Evolutionary conservation across 805 yeast species (phyloP).

Genomic region (Lachancea kluyveri): DNA sequence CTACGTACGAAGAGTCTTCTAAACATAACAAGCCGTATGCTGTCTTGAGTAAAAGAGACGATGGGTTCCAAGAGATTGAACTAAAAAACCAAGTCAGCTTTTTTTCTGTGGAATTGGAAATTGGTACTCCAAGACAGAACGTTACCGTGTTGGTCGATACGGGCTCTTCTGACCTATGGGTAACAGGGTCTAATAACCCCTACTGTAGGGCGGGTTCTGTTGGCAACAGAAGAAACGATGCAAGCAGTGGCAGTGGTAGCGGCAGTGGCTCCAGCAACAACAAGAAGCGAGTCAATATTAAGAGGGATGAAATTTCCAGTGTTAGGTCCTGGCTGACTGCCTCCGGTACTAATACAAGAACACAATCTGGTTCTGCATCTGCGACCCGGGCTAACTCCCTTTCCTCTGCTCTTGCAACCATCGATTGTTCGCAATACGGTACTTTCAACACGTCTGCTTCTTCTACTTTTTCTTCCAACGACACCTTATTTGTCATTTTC

Average conservation of each 20-base stretch:
- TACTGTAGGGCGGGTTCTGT: constrained; percentile 29
- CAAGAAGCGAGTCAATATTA: constrained; percentile 1
- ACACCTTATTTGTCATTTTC: constrained; percentile 37
- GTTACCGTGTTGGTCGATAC: constrained; percentile 61
- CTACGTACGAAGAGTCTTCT: constrained; percentile 11
- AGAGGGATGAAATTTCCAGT: constrained; percentile 1
- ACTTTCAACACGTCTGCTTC: constrained; percentile 21
- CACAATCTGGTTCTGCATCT: neutral
- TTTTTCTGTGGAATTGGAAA: constrained; percentile 38
- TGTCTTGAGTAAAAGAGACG: constrained; percentile 19
- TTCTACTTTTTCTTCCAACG: constrained; percentile 21
- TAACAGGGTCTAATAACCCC: constrained; percentile 42
- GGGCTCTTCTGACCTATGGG: constrained; percentile 73
- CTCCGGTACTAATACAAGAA: neutral
- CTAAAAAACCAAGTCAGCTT: constrained; percentile 37
- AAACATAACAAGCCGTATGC: constrained; percentile 9
- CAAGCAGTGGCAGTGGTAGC: neutral
- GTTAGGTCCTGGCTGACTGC: constrained; percentile 2
- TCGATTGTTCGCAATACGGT: constrained; percentile 38
- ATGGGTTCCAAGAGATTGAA: constrained; percentile 29
- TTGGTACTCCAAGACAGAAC: constrained; percentile 57
- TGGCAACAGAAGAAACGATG: neutral
- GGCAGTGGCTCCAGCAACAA: constrained; percentile 1
- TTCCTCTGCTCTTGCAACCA: constrained; percentile 17
- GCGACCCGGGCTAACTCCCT: constrained; percentile 4